Evolutionary conservation across 2,329 filamentous ascomycete genomes (phyloP), one percentile per base, ranked within the genome.

Genomic region (Fusarium avenaceum): DNA sequence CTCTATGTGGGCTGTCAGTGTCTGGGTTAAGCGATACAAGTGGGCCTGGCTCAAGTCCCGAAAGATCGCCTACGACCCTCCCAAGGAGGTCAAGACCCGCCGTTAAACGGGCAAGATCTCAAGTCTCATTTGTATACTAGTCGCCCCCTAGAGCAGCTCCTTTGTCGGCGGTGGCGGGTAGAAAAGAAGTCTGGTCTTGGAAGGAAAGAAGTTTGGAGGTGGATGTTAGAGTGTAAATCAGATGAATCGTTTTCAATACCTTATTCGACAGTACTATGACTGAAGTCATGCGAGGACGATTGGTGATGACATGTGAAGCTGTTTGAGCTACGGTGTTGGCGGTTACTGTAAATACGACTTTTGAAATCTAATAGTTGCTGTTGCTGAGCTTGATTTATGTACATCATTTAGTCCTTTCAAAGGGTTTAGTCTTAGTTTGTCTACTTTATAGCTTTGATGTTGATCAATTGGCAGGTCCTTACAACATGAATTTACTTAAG

Each of bases 1-100:
- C 65, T 88, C 90, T 66, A 86, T 99, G 69, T 92, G 93, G 79
- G 93, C 93, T 58, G 77, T 98, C 76, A 96, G 92, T 81, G 89
- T 99, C 76, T 99, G 94, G 94, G 91, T 98, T 72, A 99, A 99
- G 92, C 90, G 94, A 85, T 99, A 99, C 90, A 99, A 98, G 90
- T 99, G 96, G 96, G 87, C 94, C 64, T 90, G 92, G 77, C 85
- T 99, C 81, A 99, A 99, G 91, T 92, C 94, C 76, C 91, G 96
- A 79, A 97, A 98, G 90, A 85, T 98, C 75, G 86, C 89, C 75
- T 97, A 97, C 84, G 92, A 90, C 79, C 92, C 93, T 69, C 93
- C 93, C 56, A 84, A 85, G 78, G 81, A 81, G 66, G 78, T 77
- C 76, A 82, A 82, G 76, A 76, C 81, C 72, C 85, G 86, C 77